These are phyloP conservation scores for Xerophyta viscosa DNA, from an alignment of 106 monocot genomes.

Conservation along the genomic window DNA sequence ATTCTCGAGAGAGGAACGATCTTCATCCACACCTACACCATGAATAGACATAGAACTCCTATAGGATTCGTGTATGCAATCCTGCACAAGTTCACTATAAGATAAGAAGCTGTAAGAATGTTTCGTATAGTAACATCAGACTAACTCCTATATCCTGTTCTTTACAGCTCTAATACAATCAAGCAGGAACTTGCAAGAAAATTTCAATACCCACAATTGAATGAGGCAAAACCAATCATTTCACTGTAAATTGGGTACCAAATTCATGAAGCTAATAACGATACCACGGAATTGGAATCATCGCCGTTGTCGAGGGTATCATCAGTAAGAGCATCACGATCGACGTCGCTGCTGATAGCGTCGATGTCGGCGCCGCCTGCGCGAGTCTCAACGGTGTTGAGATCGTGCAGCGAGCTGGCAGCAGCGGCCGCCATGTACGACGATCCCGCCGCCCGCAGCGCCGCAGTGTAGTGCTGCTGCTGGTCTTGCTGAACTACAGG, in stretches of 20 bases:
- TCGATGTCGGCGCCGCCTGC: constrained; percentile 60
- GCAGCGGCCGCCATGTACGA: constrained; percentile 1
- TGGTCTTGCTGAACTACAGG: neutral
- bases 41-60: constrained; percentile 61
- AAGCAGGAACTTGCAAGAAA: no score
- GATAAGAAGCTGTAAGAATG: no score
- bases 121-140: no score
- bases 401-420: constrained; percentile 56
- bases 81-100: constrained; percentile 21
- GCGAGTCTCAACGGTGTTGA: constrained; percentile 53
- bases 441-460: neutral
- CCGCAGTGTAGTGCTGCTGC: neutral
- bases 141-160: no score
- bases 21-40: constrained; percentile 60
- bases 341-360: constrained; percentile 71
- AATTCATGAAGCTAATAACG: no score
- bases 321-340: constrained; percentile 64
- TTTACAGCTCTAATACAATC: no score
- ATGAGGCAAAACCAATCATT: neutral
- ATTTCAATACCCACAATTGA: no score
- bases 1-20: constrained; percentile 44
- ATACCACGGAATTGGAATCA: constrained; percentile 69
- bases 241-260: neutral
- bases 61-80: constrained; percentile 65
- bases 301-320: constrained; percentile 72